phyloP scores from a whole-genome alignment of 116 monocot genomes.

The Cymodocea nodosa region DNA sequence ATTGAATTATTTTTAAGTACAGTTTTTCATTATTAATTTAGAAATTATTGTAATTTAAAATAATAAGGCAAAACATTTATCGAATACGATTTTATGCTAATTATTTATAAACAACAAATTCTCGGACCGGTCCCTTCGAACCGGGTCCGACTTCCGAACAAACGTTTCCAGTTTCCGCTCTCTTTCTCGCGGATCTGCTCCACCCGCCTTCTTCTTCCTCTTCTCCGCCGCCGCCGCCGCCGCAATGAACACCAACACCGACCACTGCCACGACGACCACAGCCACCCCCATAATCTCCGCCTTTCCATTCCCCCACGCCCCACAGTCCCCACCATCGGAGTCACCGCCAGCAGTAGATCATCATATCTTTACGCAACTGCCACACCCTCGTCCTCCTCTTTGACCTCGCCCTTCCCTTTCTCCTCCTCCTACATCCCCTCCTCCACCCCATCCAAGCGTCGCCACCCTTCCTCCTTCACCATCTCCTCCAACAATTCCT shows the following conservation, averaged over 20 bases:
- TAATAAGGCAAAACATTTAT: too few species aligned
- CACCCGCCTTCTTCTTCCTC: neutral
- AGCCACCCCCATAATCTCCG: slow-evolving; percentile 7
- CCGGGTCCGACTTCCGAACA: too few species aligned
- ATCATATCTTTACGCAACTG: slow-evolving; percentile 8
- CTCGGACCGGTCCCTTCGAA: too few species aligned
- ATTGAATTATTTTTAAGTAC: too few species aligned
- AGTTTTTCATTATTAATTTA: too few species aligned
- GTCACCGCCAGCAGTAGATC: slow-evolving; percentile 3
- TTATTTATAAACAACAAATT: too few species aligned
- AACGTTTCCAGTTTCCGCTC: neutral
- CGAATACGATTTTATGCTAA: too few species aligned
- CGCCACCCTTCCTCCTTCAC: slow-evolving; percentile 7
- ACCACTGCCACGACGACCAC: neutral
- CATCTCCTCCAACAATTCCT: slow-evolving; percentile 7
- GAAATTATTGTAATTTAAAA: too few species aligned
- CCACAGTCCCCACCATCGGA: slow-evolving; percentile 6
- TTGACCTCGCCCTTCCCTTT: slow-evolving; percentile 2
- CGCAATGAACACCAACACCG: neutral
- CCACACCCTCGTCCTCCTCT: slow-evolving; percentile 4
- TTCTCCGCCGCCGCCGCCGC: neutral
- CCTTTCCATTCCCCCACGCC: slow-evolving; percentile 13
- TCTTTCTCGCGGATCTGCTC: neutral
- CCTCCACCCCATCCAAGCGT: slow-evolving; percentile 35
- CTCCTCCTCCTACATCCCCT: slow-evolving; percentile 15